These are phyloP conservation scores for Scheffersomyces stipitis DNA, from an alignment of 805 yeast genomes.

Conservation along the genomic window DNA sequence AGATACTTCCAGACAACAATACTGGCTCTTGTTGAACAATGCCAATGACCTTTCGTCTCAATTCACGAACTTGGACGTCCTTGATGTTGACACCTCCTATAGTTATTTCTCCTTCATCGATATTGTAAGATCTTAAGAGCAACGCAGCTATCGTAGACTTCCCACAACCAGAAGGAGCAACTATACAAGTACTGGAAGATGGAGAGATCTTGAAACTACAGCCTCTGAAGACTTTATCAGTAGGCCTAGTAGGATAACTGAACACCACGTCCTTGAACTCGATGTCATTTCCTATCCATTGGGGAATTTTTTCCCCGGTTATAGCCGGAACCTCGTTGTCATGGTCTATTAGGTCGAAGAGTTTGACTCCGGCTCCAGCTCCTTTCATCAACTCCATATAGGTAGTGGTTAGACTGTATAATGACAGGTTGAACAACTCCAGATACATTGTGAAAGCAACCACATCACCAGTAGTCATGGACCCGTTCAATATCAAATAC, in stretches of 20 bases:
- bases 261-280: conserved; percentile 40
- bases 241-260: conserved; percentile 42
- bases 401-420: conserved; percentile 45
- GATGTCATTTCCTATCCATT: conserved; percentile 26
- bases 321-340: conserved; percentile 36
- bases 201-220: conserved; percentile 37
- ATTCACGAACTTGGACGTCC: conserved; percentile 47
- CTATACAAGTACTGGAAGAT: conserved; percentile 41
- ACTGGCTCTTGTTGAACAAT: conserved; percentile 65
- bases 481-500: conserved; percentile 40
- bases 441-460: conserved; percentile 47
- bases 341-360: conserved; percentile 42
- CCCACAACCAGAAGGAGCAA: conserved; percentile 64
- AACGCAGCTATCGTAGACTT: conserved; percentile 58
- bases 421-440: conserved; percentile 44
- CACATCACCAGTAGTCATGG: conserved; percentile 49
- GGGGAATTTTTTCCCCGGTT: conserved; percentile 28
- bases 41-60: conserved; percentile 51
- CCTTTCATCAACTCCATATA: conserved; percentile 49
- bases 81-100: conserved; percentile 54
- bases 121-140: conserved; percentile 52
- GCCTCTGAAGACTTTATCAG: conserved; percentile 35
- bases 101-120: conserved; percentile 46
- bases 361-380: conserved; percentile 45
- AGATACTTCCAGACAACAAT: conserved; percentile 52